phyloP scores from a whole-genome alignment of 2,329 filamentous ascomycete genomes.

The Pseudogymnoascus sp. region DNA sequence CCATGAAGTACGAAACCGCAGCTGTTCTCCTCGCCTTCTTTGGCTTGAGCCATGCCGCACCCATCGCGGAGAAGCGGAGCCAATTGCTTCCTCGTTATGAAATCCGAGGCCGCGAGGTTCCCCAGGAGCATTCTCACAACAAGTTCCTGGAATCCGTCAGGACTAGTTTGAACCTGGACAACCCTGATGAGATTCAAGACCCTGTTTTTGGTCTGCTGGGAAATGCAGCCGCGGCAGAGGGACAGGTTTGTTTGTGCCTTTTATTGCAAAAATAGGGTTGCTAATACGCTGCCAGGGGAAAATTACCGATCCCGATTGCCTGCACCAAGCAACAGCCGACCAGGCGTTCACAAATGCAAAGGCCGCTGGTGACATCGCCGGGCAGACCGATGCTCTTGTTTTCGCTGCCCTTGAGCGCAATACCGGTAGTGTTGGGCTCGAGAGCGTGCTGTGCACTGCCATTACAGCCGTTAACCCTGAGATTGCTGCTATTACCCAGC shows the following conservation, averaged over 20 bases:
- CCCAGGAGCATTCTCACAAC: slow-evolving; percentile 48
- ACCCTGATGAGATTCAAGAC: slow-evolving; percentile 40
- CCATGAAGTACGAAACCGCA: slow-evolving; percentile 29
- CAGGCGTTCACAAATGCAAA: slow-evolving; percentile 55
- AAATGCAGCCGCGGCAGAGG: slow-evolving; percentile 39
- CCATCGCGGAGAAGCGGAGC: slow-evolving; percentile 21
- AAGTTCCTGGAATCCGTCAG: slow-evolving; percentile 39
- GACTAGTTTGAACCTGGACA: slow-evolving; percentile 37
- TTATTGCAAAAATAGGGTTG: background rate
- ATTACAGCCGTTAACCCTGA: slow-evolving; percentile 54
- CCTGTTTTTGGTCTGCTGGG: slow-evolving; percentile 46
- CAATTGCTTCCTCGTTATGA: slow-evolving; percentile 16
- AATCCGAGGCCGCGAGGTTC: slow-evolving; percentile 39
- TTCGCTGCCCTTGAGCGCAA: slow-evolving; percentile 51
- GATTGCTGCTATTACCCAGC: slow-evolving; percentile 53
- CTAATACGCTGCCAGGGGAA: slow-evolving; percentile 29
- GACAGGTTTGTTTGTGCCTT: slow-evolving; percentile 21
- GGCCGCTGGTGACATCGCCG: slow-evolving; percentile 42
- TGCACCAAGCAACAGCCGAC: slow-evolving; percentile 50
- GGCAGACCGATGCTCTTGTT: slow-evolving; percentile 44
- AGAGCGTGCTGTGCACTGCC: slow-evolving; percentile 47
- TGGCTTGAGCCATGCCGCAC: slow-evolving; percentile 25
- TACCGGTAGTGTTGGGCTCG: slow-evolving; percentile 47
- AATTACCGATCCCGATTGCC: slow-evolving; percentile 46
- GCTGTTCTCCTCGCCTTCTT: slow-evolving; percentile 25